phyloP scores from a whole-genome alignment of 192 early-diverging fungal genomes.

The Coemansia sp. region DNA sequence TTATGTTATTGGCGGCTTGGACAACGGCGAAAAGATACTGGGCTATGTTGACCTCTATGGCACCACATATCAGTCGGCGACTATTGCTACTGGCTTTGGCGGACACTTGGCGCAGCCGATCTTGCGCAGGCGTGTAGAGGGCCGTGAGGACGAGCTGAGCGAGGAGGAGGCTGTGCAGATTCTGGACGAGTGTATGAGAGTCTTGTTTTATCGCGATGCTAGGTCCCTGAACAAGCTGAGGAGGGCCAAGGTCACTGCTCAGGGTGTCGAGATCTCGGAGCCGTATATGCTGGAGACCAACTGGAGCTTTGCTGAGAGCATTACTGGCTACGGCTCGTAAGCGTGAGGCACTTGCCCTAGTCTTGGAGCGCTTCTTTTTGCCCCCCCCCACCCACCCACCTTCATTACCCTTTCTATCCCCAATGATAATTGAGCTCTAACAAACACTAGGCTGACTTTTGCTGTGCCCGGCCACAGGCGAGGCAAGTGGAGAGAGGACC shows the following conservation, averaged over 20 bases:
- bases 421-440: not conserved
- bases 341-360: not conserved
- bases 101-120: conserved; percentile 87
- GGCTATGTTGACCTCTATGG: conserved; percentile 92
- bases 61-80: conserved; percentile 86
- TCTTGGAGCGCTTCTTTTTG: not conserved
- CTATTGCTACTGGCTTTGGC: conserved; percentile 95
- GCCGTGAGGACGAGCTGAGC: conserved; percentile 77
- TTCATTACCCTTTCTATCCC: not conserved
- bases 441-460: too few species aligned
- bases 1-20: conserved; percentile 83
- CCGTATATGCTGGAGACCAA: conserved; percentile 86
- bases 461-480: too few species aligned
- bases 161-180: conserved; percentile 87
- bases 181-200: conserved; percentile 85
- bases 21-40: conserved; percentile 77
- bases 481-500: too few species aligned
- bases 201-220: conserved; percentile 94
- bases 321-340: conserved; percentile 75
- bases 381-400: too few species aligned
- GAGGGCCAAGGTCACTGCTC: conserved; percentile 82
- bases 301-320: conserved; percentile 84
- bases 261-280: conserved; percentile 80
- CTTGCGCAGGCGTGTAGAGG: conserved; percentile 87
- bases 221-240: conserved; percentile 91